Percentiles rank a stretch among this genome's conserved stretches.
Conservation (phyloP, 495 filamentous ascomycete species). For the Penicillium chermesinum region DNA sequence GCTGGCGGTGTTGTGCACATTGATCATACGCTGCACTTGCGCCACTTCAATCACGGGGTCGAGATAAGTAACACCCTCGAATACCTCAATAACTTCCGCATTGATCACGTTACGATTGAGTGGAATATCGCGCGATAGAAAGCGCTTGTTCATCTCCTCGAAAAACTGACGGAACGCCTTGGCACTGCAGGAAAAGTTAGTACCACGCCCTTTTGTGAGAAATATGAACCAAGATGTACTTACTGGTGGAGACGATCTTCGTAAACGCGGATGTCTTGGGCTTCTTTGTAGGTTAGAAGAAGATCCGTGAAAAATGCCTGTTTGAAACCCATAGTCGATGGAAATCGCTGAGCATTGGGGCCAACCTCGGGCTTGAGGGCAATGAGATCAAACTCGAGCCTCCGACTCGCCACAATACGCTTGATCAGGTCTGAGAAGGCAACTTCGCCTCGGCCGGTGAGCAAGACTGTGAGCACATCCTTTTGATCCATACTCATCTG, state of each 20-base stretch:
- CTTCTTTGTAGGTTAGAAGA: conserved; percentile 74
- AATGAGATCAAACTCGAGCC: conserved; percentile 83
- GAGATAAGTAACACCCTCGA: conserved; percentile 68
- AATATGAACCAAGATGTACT: no score
- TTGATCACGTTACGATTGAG: conserved; percentile 54
- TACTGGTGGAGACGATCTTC: conserved; percentile 64
- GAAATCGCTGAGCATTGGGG: conserved; percentile 68
- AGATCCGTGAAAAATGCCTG: conserved; percentile 72
- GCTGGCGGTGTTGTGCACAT: conserved; percentile 66
- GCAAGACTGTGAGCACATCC: conserved; percentile 77
- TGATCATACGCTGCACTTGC: conserved; percentile 84
- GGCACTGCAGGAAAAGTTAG: conserved; percentile 43
- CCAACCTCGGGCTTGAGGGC: conserved; percentile 80
- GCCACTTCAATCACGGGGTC: conserved; percentile 78
- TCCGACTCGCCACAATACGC: conserved; percentile 72
- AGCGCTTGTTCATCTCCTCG: conserved; percentile 58
- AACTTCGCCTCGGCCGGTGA: conserved; percentile 80
- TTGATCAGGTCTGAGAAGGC: conserved; percentile 76
- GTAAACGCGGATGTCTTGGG: conserved; percentile 73
- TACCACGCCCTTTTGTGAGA: no score
- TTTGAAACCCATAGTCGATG: conserved; percentile 82
- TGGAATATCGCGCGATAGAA: conserved; percentile 29
- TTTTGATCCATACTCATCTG: conserved; percentile 78
- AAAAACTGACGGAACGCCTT: conserved; percentile 81
- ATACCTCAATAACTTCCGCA: conserved; percentile 82